Base-by-base conservation (phyloP, 2,329 filamentous ascomycete genomes). In the Anisogramma anomala region DNA sequence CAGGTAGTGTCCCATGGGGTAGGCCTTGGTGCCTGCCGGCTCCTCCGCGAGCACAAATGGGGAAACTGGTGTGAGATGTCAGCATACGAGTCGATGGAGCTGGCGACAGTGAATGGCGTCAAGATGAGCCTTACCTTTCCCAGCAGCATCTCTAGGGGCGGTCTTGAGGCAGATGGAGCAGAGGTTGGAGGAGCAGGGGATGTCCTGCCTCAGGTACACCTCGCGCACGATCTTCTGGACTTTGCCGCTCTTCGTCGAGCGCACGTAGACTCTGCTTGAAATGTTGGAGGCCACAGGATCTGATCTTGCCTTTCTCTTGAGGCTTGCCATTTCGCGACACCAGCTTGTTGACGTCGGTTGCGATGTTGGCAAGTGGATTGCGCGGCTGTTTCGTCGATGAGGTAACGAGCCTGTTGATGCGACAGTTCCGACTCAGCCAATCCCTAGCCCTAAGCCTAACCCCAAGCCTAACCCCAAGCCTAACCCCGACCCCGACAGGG, bases 161-260 rank as follows among this genome's bases (percentile, higher is more conserved):
- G 68, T 74, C 34, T 77, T 70, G 33, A 84, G 70, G 60, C 91
- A 98, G 55, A 63, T 65, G 47, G 73, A 72, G 67, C 91, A 98
- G 33, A 98, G 69, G 61, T 81, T 83, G 19, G 89, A 96, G 25
- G 89, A 95, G 67, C 91, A 98, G 36, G 91, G 89, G 56, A 98
- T 96, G 60, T 98, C 91, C 65, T 89, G 84, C 61, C 91, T 79
- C 47, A 98, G 72, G 63, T 98, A 98, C 49, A 96, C 74, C 68
- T 98, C 91, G 55, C 88, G 79, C 51, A 98, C 91, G 56, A 98
- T 93, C 71, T 98, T 98, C 63, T 96, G 91, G 46, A 96, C 89
- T 67, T 95, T 95, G 62, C 91, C 91, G 62, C 79, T 91, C 63
- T 85, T 88, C 35, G 89, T 94, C 19, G 91, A 95, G 46, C 91